Evolutionary conservation across 768 basidiomycete species (phyloP), one percentile per base, ranked within the genome.

Genomic region (Boletus pseudopeckii): DNA sequence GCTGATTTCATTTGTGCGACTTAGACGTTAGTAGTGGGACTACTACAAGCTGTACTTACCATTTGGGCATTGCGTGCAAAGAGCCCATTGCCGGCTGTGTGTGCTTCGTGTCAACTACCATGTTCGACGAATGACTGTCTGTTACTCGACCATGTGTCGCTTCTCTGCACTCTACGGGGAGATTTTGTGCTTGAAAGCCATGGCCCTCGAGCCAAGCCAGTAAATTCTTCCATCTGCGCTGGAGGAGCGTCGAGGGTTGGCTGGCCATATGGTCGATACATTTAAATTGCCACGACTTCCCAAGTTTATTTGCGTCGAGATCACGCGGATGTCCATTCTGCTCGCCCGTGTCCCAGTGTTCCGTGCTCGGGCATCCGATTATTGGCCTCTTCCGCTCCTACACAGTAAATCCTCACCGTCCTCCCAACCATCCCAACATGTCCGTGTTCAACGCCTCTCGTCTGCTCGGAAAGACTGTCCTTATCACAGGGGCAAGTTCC

Each of bases 401-500:
- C 24, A 22, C 4, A 45, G n/a, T 30, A 9, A 39, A 5, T 22
- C 13, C 18, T 26, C 58, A 40, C 32, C 39, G 5, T 48, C n/a
- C 22, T 32, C 24, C 36, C 44, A 34, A 11, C 43, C 34, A 42
- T 50, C 56, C 60, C 64, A 64, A 55, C 49, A 90, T 90, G 89
- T 86, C 89, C 32, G 70, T 93, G 48, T 93, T 93, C 80, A 88
- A 88, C 68, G 77, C 86, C 40, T 81, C 88, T 48, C 84, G 88
- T 62, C 73, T 93, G n/a, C 68, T 86, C 38, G 88, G 87, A 63
- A 92, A 93, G 72, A 91, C 85, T 33, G 88, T 92, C 53, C 80
- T 96, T 46, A 80, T 96, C 56, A 96, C 93, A 28, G 93, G 93
- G 20, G 92, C 93, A 5, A 90, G 88, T 67, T 82, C 86, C 40